phyloP scores from a whole-genome alignment of 352 stramenopile species.

The Blastocystis hominis region DNA sequence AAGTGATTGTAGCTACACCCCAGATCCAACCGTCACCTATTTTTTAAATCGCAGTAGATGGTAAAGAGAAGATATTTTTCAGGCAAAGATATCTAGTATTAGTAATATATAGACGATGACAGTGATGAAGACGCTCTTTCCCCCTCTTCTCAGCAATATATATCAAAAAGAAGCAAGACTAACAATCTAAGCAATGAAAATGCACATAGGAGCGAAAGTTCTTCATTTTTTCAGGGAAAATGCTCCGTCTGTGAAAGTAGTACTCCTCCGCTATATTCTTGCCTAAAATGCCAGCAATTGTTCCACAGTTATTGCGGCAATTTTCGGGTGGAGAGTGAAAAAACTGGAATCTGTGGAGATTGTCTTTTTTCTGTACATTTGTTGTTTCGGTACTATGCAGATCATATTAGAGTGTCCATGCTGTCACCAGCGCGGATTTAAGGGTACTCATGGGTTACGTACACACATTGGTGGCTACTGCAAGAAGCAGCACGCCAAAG shows the following conservation, averaged over 20 bases:
- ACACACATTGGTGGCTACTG: slow-evolving; percentile 49
- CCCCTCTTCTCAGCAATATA: neutral
- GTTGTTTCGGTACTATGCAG: neutral
- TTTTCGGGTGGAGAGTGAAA: slow-evolving; percentile 21
- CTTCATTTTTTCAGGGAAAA: neutral
- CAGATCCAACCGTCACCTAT: too few species aligned
- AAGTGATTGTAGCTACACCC: too few species aligned
- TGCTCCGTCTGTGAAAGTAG: neutral
- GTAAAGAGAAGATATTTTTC: slow-evolving; percentile 6
- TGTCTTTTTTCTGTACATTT: neutral
- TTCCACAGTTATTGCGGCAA: slow-evolving; percentile 33
- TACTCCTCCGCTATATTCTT: neutral
- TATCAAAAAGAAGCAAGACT: neutral
- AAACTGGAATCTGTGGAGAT: neutral
- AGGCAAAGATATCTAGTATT: neutral
- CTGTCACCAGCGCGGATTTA: slow-evolving; percentile 48
- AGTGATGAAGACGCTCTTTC: neutral
- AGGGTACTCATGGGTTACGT: slow-evolving; percentile 33
- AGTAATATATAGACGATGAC: neutral
- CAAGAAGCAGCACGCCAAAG: slow-evolving; percentile 38
- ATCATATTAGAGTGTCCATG: slow-evolving; percentile 53
- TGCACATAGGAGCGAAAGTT: neutral
- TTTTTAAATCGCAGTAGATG: neutral
- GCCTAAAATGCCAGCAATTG: slow-evolving; percentile 14
- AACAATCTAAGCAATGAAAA: neutral